Percentiles rank a stretch among this genome's conserved stretches.
phyloP scores from a whole-genome alignment of 2,329 filamentous ascomycete species.

The Xylaria multiplex region DNA sequence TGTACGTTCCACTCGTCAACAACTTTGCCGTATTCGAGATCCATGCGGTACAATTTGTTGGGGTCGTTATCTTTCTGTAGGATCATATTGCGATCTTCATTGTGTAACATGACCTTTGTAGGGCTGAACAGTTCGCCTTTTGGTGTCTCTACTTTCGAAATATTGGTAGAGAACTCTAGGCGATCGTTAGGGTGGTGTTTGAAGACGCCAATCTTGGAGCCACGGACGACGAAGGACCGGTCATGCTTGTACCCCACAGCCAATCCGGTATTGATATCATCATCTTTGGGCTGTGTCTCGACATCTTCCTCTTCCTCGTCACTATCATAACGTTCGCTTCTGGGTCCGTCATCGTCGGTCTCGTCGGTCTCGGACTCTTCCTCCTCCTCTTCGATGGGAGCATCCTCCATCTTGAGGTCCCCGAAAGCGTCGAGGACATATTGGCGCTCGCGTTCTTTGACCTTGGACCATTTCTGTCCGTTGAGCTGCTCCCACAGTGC shows the following conservation, averaged over 20 bases:
- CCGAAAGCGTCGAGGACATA: constrained; percentile 97
- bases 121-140: constrained; percentile 89
- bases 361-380: constrained; percentile 66
- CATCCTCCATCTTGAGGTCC: constrained; percentile 91
- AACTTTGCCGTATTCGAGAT: constrained; percentile 96
- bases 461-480: constrained; percentile 91
- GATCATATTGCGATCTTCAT: constrained; percentile 89
- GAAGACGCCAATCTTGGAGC: constrained; percentile 98
- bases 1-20: constrained; percentile 99
- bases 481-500: constrained; percentile 97
- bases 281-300: constrained; percentile 73
- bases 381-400: constrained; percentile 62
- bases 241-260: constrained; percentile 98
- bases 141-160: constrained; percentile 93
- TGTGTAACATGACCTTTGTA: constrained; percentile 96
- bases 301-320: constrained; percentile 85
- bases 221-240: constrained; percentile 94
- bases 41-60: constrained; percentile 95
- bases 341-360: constrained; percentile 69
- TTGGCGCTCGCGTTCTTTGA: constrained; percentile 90
- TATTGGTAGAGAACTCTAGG: constrained; percentile 95
- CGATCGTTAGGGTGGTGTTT: constrained; percentile 94
- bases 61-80: constrained; percentile 85
- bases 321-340: constrained; percentile 73
- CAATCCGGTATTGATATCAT: constrained; percentile 90